Evolutionary conservation across 805 yeast species (phyloP).

Genomic region (Nakazawaea holstii): DNA sequence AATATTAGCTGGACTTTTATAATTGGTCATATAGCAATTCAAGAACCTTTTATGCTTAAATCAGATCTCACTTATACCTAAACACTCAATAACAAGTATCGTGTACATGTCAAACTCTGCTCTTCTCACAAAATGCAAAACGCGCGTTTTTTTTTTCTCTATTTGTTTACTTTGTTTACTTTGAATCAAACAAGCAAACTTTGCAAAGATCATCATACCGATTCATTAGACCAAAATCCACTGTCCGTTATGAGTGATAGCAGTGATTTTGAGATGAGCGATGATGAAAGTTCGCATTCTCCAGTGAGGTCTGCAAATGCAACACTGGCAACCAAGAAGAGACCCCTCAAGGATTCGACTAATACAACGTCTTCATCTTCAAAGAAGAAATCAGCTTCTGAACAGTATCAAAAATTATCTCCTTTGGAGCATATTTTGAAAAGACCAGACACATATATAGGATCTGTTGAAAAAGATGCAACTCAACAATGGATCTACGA

Average conservation of each 20-base stretch:
- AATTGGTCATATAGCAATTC: too few species aligned
- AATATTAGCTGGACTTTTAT: neutral
- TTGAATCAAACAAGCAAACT: neutral
- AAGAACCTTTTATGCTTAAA: too few species aligned
- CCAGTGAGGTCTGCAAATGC: too few species aligned
- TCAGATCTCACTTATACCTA: too few species aligned
- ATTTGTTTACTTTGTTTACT: neutral
- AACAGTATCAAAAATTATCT: constrained; percentile 87
- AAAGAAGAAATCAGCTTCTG: constrained; percentile 36
- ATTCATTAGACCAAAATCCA: too few species aligned
- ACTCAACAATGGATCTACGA: constrained; percentile 85
- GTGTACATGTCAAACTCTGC: neutral
- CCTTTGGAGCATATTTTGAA: constrained; percentile 94
- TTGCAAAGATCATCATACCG: neutral
- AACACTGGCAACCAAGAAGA: neutral
- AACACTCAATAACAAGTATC: too few species aligned
- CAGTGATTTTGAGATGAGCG: constrained; percentile 5
- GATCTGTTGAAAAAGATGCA: constrained; percentile 81
- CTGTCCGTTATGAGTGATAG: neutral
- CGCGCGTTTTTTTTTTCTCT: neutral
- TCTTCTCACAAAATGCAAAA: neutral
- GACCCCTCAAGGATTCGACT: constrained; percentile 9
- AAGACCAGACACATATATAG: constrained; percentile 97
- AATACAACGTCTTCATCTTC: neutral
- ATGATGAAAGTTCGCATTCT: neutral